Percentiles rank a stretch among this genome's conserved stretches.
These are phyloP conservation scores for Astrothelium macrocarpum DNA, from an alignment of 495 filamentous ascomycete genomes.

Conservation along the genomic window DNA sequence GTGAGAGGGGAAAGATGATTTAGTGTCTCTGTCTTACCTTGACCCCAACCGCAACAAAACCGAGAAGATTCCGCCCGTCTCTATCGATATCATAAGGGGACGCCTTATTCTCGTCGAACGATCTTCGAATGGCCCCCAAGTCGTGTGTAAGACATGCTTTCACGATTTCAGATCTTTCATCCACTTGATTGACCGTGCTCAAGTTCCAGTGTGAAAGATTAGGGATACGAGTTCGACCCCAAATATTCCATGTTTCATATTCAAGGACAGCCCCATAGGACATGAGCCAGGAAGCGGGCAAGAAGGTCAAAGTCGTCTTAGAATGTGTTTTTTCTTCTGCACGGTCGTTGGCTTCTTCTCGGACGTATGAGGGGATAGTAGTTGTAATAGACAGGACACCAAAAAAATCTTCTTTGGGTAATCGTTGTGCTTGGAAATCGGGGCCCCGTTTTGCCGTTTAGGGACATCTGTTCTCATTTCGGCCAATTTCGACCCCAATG, in stretches of 20 bases:
- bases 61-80: not conserved
- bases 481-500: too few relatives aligned
- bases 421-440: too few relatives aligned
- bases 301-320: not conserved
- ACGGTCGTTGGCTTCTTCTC: not conserved
- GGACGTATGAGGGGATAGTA: not conserved
- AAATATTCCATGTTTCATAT: not conserved
- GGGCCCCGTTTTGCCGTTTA: too few relatives aligned
- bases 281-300: not conserved
- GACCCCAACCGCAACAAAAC: not conserved
- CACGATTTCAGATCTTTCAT: not conserved
- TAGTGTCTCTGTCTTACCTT: not conserved
- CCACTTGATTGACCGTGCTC: not conserved
- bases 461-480: too few relatives aligned
- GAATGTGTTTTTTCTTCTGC: not conserved
- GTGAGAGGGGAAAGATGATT: not conserved
- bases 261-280: not conserved
- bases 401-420: not conserved
- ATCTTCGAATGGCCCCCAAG: not conserved
- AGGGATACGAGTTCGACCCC: not conserved
- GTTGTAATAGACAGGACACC: not conserved
- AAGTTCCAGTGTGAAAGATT: not conserved
- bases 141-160: not conserved
- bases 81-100: not conserved
- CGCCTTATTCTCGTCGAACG: not conserved